Conservation (phyloP, 23 red algal species). For the Pyropia haitanensis region DNA sequence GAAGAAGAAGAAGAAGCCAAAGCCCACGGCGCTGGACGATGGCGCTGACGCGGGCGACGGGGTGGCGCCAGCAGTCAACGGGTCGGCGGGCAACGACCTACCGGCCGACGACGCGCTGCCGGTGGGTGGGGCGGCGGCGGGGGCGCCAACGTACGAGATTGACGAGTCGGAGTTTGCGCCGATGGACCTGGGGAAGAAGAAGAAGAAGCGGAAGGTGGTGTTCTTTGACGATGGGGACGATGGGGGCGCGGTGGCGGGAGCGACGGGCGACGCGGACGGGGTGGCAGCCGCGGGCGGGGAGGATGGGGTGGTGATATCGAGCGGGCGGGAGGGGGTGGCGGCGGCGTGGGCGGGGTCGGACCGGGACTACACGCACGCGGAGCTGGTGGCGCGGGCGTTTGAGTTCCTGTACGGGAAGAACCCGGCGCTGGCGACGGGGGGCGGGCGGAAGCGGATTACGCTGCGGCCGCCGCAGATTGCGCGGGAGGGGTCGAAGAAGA, state of each 20-base stretch:
- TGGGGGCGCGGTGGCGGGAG: slow-evolving; percentile 8
- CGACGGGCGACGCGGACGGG: slow-evolving; percentile 4
- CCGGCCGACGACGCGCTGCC: slow-evolving; percentile 1
- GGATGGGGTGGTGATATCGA: neutral
- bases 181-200: slow-evolving; percentile 63
- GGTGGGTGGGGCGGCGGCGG: slow-evolving; percentile 2
- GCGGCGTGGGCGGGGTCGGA: slow-evolving; percentile 75
- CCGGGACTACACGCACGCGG: slow-evolving; percentile 91
- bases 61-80: slow-evolving; percentile 4
- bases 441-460: slow-evolving; percentile 37
- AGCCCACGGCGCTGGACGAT: slow-evolving; percentile 6
- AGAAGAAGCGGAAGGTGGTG: slow-evolving; percentile 74
- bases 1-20: slow-evolving; percentile 80
- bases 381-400: slow-evolving; percentile 68
- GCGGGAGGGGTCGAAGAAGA: slow-evolving; percentile 87
- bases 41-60: slow-evolving; percentile 11
- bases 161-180: slow-evolving; percentile 34
- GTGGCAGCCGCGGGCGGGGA: no score
- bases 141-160: neutral
- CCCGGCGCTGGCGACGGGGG: slow-evolving; percentile 32
- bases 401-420: slow-evolving; percentile 84
- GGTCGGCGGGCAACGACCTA: slow-evolving; percentile 1
- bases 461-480: slow-evolving; percentile 78
- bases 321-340: slow-evolving; percentile 29
- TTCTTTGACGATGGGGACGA: slow-evolving; percentile 44